Conservation (phyloP, 495 filamentous ascomycete species). For the Cairneyella variabilis region DNA sequence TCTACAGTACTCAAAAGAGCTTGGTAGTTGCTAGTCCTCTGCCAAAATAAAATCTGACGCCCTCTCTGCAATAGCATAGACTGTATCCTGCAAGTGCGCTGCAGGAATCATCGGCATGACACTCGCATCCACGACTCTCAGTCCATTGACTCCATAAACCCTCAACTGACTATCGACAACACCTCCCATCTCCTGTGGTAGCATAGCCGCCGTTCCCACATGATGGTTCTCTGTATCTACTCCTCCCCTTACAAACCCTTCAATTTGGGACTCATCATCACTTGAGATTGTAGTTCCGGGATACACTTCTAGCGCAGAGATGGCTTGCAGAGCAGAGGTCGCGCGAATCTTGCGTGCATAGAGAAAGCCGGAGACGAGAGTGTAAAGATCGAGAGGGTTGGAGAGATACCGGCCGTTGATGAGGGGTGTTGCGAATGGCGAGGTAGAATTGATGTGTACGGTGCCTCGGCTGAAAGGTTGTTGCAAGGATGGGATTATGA, state of each 20-base stretch:
- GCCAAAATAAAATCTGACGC: too few species aligned
- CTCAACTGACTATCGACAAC: constrained; percentile 45
- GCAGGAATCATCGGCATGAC: constrained; percentile 34
- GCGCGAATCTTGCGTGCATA: background rate
- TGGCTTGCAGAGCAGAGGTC: constrained; percentile 20
- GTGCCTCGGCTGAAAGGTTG: constrained; percentile 39
- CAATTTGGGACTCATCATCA: background rate
- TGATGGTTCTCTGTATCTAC: constrained; percentile 19
- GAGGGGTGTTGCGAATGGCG: constrained; percentile 31
- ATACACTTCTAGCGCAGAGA: constrained; percentile 5
- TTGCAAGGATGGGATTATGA: background rate
- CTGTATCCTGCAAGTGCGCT: constrained; percentile 40
- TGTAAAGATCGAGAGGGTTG: constrained; percentile 31
- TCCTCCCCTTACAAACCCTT: background rate
- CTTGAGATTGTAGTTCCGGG: background rate
- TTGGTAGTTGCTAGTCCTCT: too few species aligned
- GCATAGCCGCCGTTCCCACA: constrained; percentile 50
- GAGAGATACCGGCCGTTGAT: constrained; percentile 33
- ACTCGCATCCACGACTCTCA: too few species aligned
- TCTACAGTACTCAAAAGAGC: too few species aligned
- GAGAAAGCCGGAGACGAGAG: constrained; percentile 30
- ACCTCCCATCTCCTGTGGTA: constrained; percentile 35
- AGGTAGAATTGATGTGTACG: constrained; percentile 34
- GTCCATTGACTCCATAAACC: constrained; percentile 43
- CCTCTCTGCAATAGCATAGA: constrained; percentile 54